These are phyloP conservation scores for Protomyces arabidopsidicola DNA, from an alignment of 1,139 yeast genomes.

Conservation along the genomic window DNA sequence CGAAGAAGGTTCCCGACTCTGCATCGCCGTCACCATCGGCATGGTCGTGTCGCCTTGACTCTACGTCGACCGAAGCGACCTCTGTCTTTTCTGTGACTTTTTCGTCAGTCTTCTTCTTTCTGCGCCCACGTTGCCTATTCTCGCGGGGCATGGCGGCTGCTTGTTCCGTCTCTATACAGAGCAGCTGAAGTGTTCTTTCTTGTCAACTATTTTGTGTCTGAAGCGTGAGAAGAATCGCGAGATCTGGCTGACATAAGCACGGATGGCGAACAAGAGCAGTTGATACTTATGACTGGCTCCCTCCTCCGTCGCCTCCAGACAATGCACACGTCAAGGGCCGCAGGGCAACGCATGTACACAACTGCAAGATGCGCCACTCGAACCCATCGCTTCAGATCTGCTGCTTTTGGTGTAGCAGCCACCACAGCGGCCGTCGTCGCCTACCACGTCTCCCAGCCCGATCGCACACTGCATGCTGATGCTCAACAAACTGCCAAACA, in stretches of 20 bases:
- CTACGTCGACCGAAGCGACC: background rate
- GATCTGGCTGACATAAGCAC: too few species aligned
- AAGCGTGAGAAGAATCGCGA: background rate
- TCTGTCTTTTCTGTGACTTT: background rate
- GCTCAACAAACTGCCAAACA: background rate
- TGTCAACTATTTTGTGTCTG: background rate
- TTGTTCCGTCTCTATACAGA: too few species aligned
- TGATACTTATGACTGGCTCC: too few species aligned
- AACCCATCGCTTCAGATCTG: background rate
- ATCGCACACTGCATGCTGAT: background rate
- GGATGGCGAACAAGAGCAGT: too few species aligned
- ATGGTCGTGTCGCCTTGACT: background rate
- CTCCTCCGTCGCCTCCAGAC: too few species aligned
- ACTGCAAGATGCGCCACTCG: conserved; percentile 4
- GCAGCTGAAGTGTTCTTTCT: background rate
- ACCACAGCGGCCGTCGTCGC: conserved; percentile 2
- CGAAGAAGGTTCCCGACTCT: conserved; percentile 19
- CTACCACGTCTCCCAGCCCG: background rate
- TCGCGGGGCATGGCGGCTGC: conserved; percentile 17
- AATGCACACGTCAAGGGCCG: background rate
- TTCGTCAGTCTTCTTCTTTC: conserved; percentile 20
- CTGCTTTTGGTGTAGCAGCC: conserved; percentile 1
- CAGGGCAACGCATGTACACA: background rate
- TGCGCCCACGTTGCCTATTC: conserved; percentile 22
- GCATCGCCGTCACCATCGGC: background rate